A percentile compares a stretch with the other conserved stretches of the same genome.
These are phyloP conservation scores for Coffea canephora DNA, from an alignment of 257 asterid genomes.

Conservation along the genomic window DNA sequence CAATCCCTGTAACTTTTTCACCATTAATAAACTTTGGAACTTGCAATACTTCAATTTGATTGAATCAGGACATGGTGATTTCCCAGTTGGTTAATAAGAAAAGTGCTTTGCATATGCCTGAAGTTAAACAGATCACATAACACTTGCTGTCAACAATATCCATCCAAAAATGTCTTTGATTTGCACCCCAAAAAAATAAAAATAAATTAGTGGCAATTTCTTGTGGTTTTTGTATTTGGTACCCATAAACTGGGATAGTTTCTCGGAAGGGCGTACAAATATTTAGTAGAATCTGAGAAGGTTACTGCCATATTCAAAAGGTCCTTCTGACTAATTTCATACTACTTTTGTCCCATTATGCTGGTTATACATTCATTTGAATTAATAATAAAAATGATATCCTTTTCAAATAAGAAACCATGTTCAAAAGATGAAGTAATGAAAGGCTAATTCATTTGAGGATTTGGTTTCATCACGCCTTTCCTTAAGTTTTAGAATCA, in stretches of 20 bases:
- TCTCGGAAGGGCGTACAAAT: background rate
- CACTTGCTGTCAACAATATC: background rate
- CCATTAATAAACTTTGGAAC: too few species aligned
- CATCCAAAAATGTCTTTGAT: background rate
- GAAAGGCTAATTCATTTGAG: background rate
- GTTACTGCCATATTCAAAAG: background rate
- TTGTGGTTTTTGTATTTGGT: background rate
- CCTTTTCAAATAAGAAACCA: background rate
- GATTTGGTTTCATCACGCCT: background rate
- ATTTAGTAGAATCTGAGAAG: background rate
- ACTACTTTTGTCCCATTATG: background rate
- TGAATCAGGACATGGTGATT: background rate
- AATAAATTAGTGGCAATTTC: background rate
- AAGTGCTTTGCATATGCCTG: background rate
- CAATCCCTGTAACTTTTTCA: background rate
- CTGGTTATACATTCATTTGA: background rate
- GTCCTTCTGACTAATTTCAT: background rate
- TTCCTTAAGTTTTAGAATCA: background rate
- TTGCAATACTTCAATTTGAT: background rate
- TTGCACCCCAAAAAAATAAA: background rate
- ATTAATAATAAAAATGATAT: background rate
- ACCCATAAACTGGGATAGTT: background rate
- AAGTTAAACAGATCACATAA: background rate
- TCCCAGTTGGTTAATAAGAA: background rate
- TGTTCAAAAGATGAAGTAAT: background rate